A percentile compares a stretch with the other conserved stretches of the same genome.
Evolutionary conservation across 139 green algal species (phyloP).

Genomic region (Micractinium sp.): DNA sequence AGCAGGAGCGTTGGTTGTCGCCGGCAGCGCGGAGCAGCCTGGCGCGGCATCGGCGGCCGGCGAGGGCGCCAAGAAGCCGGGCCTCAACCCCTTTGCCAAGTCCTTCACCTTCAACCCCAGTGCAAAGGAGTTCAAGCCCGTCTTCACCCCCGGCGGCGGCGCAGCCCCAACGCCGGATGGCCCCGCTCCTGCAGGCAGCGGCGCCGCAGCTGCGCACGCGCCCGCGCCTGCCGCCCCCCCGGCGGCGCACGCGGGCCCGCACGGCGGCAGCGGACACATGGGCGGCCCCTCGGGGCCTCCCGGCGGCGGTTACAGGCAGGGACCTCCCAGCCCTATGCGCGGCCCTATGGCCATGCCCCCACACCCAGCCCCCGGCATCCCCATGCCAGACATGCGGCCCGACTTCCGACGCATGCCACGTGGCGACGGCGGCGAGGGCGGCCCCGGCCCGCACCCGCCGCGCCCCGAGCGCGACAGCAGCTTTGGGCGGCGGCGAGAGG

Average conservation of each 20-base stretch:
- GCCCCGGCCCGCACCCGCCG: not conserved
- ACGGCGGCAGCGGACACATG: not conserved
- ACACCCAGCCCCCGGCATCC: slow-evolving; percentile 3
- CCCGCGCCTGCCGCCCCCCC: not conserved
- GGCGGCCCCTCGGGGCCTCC: not conserved
- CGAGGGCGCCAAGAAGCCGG: not conserved
- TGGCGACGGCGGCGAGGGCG: not conserved
- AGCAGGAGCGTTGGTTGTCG: slow-evolving; percentile 8
- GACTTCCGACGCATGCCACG: slow-evolving; percentile 10
- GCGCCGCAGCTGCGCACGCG: not conserved
- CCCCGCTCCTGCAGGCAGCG: not conserved
- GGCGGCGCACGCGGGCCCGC: not conserved
- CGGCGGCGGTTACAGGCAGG: not conserved
- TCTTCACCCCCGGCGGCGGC: not conserved
- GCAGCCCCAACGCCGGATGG: slow-evolving; percentile 10
- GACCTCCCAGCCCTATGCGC: slow-evolving; percentile 4
- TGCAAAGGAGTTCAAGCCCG: slow-evolving; percentile 57
- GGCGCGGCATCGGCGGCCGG: not conserved
- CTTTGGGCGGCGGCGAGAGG: slow-evolving; percentile 22
- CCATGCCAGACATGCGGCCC: slow-evolving; percentile 29
- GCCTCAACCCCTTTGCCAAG: slow-evolving; percentile 64
- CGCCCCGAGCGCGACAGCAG: slow-evolving; percentile 3
- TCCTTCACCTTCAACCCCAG: slow-evolving; percentile 65
- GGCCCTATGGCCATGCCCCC: not conserved
- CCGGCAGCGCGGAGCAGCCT: not conserved